Conservation (phyloP, 2,329 filamentous ascomycete genomes). For the Diaporthe destruens region DNA sequence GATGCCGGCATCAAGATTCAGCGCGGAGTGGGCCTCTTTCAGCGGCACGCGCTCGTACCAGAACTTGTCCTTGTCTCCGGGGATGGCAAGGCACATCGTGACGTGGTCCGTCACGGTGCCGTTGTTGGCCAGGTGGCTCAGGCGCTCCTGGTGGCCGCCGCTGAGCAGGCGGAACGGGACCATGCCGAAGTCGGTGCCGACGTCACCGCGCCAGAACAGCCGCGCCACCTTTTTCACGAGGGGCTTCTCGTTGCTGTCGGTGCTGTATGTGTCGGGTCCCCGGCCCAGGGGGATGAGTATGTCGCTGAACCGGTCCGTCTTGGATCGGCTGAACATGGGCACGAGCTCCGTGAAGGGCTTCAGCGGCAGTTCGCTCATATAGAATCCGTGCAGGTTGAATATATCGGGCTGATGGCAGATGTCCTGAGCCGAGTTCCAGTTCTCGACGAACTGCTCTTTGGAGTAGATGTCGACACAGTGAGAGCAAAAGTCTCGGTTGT, state of each 20-base stretch:
- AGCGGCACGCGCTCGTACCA: conserved; percentile 68
- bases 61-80: conserved; percentile 57
- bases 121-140: conserved; percentile 77
- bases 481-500: conserved; percentile 73
- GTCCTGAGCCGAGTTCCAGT: conserved; percentile 75
- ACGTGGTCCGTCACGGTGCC: conserved; percentile 63
- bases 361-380: conserved; percentile 73
- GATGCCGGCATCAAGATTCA: conserved; percentile 71
- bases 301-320: conserved; percentile 79
- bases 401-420: conserved; percentile 84
- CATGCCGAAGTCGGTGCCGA: conserved; percentile 64
- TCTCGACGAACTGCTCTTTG: conserved; percentile 72
- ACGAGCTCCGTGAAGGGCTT: conserved; percentile 74
- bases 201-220: conserved; percentile 82
- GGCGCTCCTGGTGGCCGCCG: conserved; percentile 76
- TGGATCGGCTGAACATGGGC: conserved; percentile 82
- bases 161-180: conserved; percentile 67
- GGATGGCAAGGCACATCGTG: conserved; percentile 68
- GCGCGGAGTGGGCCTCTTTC: conserved; percentile 64
- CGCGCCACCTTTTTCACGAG: conserved; percentile 74
- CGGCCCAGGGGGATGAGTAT: conserved; percentile 77
- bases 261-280: conserved; percentile 51
- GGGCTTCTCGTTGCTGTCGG: conserved; percentile 61
- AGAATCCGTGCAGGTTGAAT: conserved; percentile 78
- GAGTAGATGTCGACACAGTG: conserved; percentile 75